Evolutionary conservation across 2,329 filamentous ascomycete species (phyloP), one percentile per base, ranked within the genome.

Genomic region (Paraphoma chrysanthemicola): DNA sequence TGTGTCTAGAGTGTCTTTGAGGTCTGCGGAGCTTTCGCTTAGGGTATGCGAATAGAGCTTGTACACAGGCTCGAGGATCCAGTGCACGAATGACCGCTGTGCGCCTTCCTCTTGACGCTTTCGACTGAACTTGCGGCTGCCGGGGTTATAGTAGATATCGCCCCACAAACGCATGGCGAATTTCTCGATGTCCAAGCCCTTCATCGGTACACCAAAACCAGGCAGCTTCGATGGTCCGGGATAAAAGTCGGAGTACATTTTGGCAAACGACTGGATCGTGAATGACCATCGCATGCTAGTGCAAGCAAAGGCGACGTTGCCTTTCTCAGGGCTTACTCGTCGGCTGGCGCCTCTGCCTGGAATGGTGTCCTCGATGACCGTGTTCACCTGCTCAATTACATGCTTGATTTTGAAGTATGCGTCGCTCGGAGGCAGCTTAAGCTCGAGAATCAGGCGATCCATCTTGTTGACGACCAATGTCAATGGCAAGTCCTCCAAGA

Each of bases 351-450:
- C 93, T 67, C 87, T 86, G 1, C 92, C 90, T 4, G 95, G 94
- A 29, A 93, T 83, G 3, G 91, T 90, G 73, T 91, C 93, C 73
- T 96, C 92, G 69, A 99, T 98, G 66, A 95, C 82, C 1, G 92
- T 97, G 79, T 99, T 99, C 77, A 99, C 93, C 78, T 98, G 92
- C 77, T 99, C 95, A 51, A 99, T 88, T n/a, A 97, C 93, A 76
- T 98, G 93, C 80, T 97, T 98, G 52, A 99, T 83, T 83, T 99
- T 99, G 84, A 97, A 98, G 80, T 99, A 99, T 11, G 95, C 95
- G 74, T 99, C 95, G 63, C 89, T 92, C 1, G 95, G 95, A 2
- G 95, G 95, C 12, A 99, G 84, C 76, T 96, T 96, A 48, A 99
- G 83, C 79, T 99, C 95, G 44, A 99, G 79, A 60, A 99, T 97